A percentile compares a stretch with the other conserved stretches of the same genome.
These are phyloP conservation scores for Prunus kanzakura DNA, from an alignment of 306 rosid species.

Conservation along the genomic window DNA sequence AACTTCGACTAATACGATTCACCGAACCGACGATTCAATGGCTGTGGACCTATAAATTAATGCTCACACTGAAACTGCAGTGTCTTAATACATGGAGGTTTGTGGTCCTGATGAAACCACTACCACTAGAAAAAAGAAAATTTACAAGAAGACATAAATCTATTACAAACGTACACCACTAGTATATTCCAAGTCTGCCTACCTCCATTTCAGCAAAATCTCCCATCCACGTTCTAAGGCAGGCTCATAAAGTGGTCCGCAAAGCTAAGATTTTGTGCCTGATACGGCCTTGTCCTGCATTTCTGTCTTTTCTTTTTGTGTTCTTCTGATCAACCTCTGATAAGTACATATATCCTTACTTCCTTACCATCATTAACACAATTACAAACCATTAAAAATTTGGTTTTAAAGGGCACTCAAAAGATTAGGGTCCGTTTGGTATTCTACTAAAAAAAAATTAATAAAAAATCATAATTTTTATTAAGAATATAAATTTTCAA, in stretches of 20 bases:
- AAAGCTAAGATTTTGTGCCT: constrained; percentile 20
- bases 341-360: constrained; percentile 2
- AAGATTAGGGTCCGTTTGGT: too few species aligned
- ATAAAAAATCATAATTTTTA: too few species aligned
- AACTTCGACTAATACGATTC: background rate
- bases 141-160: constrained; percentile 35
- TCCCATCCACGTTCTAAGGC: constrained; percentile 39
- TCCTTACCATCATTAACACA: background rate
- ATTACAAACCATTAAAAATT: background rate
- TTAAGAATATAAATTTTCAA: too few species aligned
- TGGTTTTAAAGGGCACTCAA: background rate
- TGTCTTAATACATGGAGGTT: background rate
- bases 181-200: constrained; percentile 5
- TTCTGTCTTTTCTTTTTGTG: constrained; percentile 19
- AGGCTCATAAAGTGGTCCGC: constrained; percentile 23
- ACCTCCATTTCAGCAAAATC: constrained; percentile 23
- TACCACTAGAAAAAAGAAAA: constrained; percentile 30
- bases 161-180: constrained; percentile 36
- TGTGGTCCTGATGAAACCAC: constrained; percentile 49
- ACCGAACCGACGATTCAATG: background rate
- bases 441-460: too few species aligned
- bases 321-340: constrained; percentile 10
- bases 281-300: constrained; percentile 34
- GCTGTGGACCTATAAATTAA: background rate
- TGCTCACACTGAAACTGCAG: background rate